A percentile compares a stretch with the other conserved stretches of the same genome.
Conservation (phyloP, 352 stramenopile species). For the Ochromonadaceae sp. region DNA sequence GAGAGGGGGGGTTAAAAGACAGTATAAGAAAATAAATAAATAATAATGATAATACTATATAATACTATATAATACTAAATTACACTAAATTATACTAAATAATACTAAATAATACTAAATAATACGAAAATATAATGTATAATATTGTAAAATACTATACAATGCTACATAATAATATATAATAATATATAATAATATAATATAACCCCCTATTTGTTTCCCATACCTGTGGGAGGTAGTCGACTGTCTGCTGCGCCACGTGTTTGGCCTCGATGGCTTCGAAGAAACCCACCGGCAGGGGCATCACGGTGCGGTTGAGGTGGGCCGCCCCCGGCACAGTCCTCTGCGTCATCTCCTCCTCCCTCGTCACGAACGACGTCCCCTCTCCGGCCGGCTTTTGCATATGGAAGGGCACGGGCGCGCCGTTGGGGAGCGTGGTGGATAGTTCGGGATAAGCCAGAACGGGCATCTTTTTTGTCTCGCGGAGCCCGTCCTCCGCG, state of each 20-base stretch:
- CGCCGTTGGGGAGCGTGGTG: not conserved
- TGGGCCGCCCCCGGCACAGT: not conserved
- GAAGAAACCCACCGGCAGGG: constrained; percentile 38
- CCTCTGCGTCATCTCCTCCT: not conserved
- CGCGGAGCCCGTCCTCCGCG: not conserved
- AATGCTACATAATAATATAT: no score
- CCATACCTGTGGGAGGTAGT: constrained; percentile 39
- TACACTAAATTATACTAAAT: no score
- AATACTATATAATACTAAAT: no score
- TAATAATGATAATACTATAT: no score
- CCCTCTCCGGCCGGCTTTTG: not conserved
- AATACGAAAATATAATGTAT: no score
- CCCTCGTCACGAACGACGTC: not conserved
- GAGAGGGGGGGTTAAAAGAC: no score
- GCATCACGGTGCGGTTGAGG: constrained; percentile 10
- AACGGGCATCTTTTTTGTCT: not conserved
- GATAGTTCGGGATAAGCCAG: constrained; percentile 17
- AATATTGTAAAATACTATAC: no score
- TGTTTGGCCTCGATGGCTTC: constrained; percentile 33
- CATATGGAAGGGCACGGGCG: not conserved
- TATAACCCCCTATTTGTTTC: no score
- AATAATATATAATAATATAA: no score
- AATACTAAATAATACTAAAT: no score
- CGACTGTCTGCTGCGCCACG: constrained; percentile 32
- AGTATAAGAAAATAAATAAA: no score